A percentile compares a stretch with the other conserved stretches of the same genome.
Conservation (phyloP, 495 filamentous ascomycete genomes). For the Cercophora sp. region DNA sequence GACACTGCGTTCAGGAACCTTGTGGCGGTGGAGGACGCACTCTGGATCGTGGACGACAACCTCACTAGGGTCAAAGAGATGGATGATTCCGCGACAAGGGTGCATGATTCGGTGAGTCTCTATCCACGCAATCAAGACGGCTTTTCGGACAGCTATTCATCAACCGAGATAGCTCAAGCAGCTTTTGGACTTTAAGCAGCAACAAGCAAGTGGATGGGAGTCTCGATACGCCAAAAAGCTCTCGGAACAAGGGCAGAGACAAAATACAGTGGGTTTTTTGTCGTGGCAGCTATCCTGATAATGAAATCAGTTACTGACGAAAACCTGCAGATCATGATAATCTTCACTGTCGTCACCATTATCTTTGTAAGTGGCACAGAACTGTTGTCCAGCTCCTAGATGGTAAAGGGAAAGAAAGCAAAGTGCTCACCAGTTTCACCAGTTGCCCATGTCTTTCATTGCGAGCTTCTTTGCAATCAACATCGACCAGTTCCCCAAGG, state of each 20-base stretch:
- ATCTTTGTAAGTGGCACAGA: conserved; percentile 9
- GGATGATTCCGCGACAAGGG: conserved; percentile 1
- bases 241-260: conserved; percentile 4
- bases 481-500: background rate
- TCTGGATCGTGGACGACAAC: conserved; percentile 1
- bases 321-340: background rate
- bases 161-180: conserved; percentile 1
- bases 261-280: background rate
- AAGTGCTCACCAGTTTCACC: background rate
- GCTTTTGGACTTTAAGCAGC: conserved; percentile 11
- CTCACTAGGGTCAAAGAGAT: conserved; percentile 2
- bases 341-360: conserved; percentile 6
- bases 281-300: background rate
- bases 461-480: conserved; percentile 1
- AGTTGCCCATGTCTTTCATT: conserved; percentile 6
- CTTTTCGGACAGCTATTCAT: background rate
- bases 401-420: background rate
- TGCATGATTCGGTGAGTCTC: conserved; percentile 5
- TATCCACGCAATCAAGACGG: background rate
- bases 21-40: background rate
- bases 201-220: conserved; percentile 10
- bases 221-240: conserved; percentile 2
- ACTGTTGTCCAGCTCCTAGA: background rate
- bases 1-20: background rate
- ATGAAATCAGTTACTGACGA: background rate